Base-by-base conservation (phyloP, 257 asterid genomes). In the Solanum medicagineum region DNA sequence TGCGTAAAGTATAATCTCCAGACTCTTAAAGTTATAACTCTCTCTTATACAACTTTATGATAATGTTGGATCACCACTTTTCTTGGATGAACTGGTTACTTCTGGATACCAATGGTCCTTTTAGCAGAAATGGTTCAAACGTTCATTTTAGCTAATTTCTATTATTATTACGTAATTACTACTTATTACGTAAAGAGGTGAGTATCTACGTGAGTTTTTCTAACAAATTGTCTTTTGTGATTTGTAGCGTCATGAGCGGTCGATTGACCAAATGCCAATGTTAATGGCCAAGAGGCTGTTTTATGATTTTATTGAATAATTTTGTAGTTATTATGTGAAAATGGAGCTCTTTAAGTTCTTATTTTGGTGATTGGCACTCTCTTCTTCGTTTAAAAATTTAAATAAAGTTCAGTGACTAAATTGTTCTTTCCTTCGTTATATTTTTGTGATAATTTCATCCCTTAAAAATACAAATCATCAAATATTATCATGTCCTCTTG, bases 71-170 rank as follows among this genome's bases (percentile, higher is more conserved):
- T 12, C 24, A 55, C 91, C 92, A 32, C 85, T 94, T 86, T 90
- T 81, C 86, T 20, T 94, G 86, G 86, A 91, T 71, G 96, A 95
- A 51, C 87, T 3, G 94, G 97, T 54, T 90, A 93, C 81, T 10
- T 91, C n/a, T 96, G 99, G 98, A 85, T 92, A 80, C 97, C 94
- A 4, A 85, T 90, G 93, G 91, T 93, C 59, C 90, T 95, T 69
- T 45, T 95, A 17, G 70, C 98, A 4, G 98, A 96, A 87, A 80
- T 87, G 45, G 93, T 96, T 75, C 98, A 96, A 88, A 93, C 98
- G 11, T 94, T 95, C 87, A 96, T 96, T 85, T 89, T 95, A 55
- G 98, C 98, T 0, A 98, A 96, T 91, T 95, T 96, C 87, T 95
- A 97, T 87, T 96, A 96, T 86, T 96, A 95, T 81, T 96, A 96